Conservation (phyloP, 2,329 filamentous ascomycete genomes). For the Diplodia scrobiculata region DNA sequence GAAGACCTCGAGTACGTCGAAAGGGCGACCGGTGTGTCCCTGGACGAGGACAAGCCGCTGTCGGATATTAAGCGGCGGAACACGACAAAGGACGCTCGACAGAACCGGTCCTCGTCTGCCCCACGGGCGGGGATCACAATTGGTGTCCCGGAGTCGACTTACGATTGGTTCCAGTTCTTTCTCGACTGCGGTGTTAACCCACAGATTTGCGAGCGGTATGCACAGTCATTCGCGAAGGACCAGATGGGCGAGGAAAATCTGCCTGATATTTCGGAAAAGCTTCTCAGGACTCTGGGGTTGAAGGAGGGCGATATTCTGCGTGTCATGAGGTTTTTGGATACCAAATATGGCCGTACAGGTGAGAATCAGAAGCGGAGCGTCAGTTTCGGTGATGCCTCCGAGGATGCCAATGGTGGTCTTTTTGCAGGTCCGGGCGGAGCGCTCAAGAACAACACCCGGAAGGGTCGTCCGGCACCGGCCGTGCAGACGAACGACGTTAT, state of each 20-base stretch:
- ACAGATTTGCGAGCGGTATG: constrained; percentile 90
- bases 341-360: constrained; percentile 69
- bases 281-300: constrained; percentile 84
- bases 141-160: constrained; percentile 67
- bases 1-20: constrained; percentile 96
- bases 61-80: constrained; percentile 70
- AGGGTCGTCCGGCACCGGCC: constrained; percentile 84
- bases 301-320: constrained; percentile 96
- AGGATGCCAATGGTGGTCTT: constrained; percentile 62
- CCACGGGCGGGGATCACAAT: constrained; percentile 62
- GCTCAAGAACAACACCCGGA: constrained; percentile 90
- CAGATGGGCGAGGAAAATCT: constrained; percentile 95
- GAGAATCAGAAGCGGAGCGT: constrained; percentile 58
- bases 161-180: constrained; percentile 99
- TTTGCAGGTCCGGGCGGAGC: constrained; percentile 93
- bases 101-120: constrained; percentile 51
- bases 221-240: constrained; percentile 83
- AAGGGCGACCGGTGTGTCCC: constrained; percentile 76
- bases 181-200: constrained; percentile 87
- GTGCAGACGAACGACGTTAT: constrained; percentile 83
- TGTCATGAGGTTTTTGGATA: constrained; percentile 85
- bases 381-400: constrained; percentile 53
- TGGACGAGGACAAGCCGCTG: constrained; percentile 89
- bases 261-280: constrained; percentile 80
- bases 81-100: constrained; percentile 37